Percentiles rank a stretch among this genome's conserved stretches.
phyloP scores from a whole-genome alignment of 2,329 filamentous ascomycete genomes.

The Colletotrichum tofieldiae region DNA sequence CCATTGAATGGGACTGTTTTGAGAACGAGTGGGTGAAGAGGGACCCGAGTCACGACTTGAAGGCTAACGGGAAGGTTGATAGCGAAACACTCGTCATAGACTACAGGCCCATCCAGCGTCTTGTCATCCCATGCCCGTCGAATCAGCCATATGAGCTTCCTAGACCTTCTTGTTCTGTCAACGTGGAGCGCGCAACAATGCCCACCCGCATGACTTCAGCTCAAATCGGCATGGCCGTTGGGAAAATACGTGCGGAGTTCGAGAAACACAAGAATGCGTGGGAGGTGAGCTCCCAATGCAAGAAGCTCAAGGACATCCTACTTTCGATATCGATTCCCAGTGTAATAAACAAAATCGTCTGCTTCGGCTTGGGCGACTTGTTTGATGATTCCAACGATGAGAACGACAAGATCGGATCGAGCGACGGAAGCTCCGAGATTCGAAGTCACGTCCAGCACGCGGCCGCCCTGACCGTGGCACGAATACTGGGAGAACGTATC shows the following conservation, averaged over 20 bases:
- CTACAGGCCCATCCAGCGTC: not conserved
- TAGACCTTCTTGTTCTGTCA: not conserved
- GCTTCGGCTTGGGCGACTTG: slow-evolving; percentile 18
- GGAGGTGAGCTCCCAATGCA: not conserved
- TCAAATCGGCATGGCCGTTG: not conserved
- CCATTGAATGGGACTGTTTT: not conserved
- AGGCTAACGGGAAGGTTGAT: not conserved
- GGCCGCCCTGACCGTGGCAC: slow-evolving; percentile 3
- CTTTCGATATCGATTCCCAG: not conserved
- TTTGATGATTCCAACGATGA: not conserved
- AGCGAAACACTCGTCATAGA: not conserved
- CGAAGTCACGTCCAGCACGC: slow-evolving; percentile 5
- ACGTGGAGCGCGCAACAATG: not conserved
- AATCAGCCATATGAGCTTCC: not conserved
- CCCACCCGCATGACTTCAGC: not conserved
- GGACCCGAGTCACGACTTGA: not conserved
- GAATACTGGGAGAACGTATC: not conserved
- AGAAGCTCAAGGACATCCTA: not conserved
- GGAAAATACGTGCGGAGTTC: not conserved
- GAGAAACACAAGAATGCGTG: not conserved
- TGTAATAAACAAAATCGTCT: slow-evolving; percentile 11
- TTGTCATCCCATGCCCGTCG: not conserved
- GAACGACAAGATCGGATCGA: not conserved
- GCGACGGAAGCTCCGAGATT: not conserved
- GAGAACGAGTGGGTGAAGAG: not conserved